Evolutionary conservation across 306 rosid genomes (phyloP), one percentile per base, ranked within the genome.

Genomic region (peach (Prunus persica)): DNA sequence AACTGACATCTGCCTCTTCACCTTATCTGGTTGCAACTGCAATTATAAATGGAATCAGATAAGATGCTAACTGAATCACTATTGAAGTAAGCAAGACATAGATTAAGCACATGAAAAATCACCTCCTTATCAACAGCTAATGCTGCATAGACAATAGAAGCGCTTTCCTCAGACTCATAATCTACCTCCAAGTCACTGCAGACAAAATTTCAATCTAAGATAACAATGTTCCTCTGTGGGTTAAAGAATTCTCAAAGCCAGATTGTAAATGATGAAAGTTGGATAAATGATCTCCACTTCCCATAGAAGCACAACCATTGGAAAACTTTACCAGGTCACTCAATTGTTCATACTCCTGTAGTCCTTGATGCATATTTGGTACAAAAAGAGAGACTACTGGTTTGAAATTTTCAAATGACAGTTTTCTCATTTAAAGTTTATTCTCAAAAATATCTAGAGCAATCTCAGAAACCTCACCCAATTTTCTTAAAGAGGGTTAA

Each of bases 11-110:
- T 67, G 62, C 76, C 93, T 89, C 83, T 84, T 90, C 70, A 95
- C 97, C 78, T 95, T 95, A 78, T 92, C 93, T 9, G 97, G 99
- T 79, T 92, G 99, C 91, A 95, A 88, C 93, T 91, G 87, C 86
- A 81, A 60, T 74, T 8, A 67, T 50, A 80, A 72, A 85, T 11
- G 55, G 58, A 79, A 75, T 34, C 50, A 61, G 43, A 80, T 85
- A 11, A 72, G 78, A 65, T 74, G 56, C 63, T 54, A 25, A 70
- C 7, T 38, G 1, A 71, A 67, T 1, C 32, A 5, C 11, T 24
- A 7, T 27, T 46, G 43, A 73, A 45, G 49, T n/a, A 38, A 64
- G 69, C 49, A 75, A 41, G 58, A 2, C 13, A 67, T 1, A 58
- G 76, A 4, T 66, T 69, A 27, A 73, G 75, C 51, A 79, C 41